Percentiles rank a stretch among this genome's conserved stretches.
phyloP scores from a whole-genome alignment of 2,329 filamentous ascomycete species.

The Pestalotiopsis sp. region DNA sequence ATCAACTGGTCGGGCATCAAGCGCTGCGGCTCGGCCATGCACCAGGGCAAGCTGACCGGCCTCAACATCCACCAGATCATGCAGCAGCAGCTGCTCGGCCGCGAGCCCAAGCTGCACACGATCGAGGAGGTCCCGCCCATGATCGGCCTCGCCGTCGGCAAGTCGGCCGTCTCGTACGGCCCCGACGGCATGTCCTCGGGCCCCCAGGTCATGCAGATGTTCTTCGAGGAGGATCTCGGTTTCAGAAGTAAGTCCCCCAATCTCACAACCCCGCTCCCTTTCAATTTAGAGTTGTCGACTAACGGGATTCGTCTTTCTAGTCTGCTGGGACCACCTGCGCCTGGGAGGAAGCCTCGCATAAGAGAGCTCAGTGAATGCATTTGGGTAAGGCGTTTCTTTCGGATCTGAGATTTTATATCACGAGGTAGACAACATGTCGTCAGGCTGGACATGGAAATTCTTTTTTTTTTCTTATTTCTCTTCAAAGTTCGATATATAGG shows the following conservation, averaged over 20 bases:
- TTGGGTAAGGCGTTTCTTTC: slow-evolving; percentile 2
- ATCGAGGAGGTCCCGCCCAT: slow-evolving; percentile 61
- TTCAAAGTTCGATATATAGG: not conserved
- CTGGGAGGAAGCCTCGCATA: slow-evolving; percentile 28
- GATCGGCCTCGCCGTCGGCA: slow-evolving; percentile 74
- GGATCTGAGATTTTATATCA: not conserved
- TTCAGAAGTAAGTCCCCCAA: slow-evolving; percentile 55
- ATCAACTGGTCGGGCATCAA: slow-evolving; percentile 78
- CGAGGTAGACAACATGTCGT: not conserved
- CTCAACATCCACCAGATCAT: slow-evolving; percentile 70
- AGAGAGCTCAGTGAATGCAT: not conserved
- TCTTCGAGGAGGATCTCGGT: slow-evolving; percentile 71
- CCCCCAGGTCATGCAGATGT: slow-evolving; percentile 62
- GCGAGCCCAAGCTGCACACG: slow-evolving; percentile 47
- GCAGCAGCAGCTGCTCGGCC: slow-evolving; percentile 41
- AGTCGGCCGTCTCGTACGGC: slow-evolving; percentile 67
- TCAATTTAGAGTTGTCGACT: not conserved
- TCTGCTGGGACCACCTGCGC: slow-evolving; percentile 34
- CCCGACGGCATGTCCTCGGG: slow-evolving; percentile 61
- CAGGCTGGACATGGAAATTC: not conserved
- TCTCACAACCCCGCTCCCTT: not conserved
- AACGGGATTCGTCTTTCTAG: slow-evolving; percentile 19
- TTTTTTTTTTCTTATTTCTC: not conserved
- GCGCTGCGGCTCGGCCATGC: slow-evolving; percentile 75
- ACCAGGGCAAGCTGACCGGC: slow-evolving; percentile 68